Percentiles rank a stretch among this genome's conserved stretches.
Conservation (phyloP, 2,329 filamentous ascomycete genomes). For the Stagonosporopsis cucurbitacearum region DNA sequence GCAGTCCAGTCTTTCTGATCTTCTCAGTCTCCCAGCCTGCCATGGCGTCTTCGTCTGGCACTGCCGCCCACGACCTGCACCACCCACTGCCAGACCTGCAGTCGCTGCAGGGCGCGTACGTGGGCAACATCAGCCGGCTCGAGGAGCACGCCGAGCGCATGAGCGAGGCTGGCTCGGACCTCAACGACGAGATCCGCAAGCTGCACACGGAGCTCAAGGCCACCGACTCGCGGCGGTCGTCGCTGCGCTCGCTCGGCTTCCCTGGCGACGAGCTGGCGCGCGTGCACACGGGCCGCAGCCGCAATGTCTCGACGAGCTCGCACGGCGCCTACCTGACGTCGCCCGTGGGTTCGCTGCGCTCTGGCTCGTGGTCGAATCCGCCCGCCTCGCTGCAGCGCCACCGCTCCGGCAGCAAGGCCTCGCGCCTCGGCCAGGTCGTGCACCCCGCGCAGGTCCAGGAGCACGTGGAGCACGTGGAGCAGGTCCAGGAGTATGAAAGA, state of each 20-base stretch:
- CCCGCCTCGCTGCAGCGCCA: slow-evolving; percentile 43
- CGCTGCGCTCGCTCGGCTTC: slow-evolving; percentile 62
- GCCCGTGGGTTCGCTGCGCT: slow-evolving; percentile 66
- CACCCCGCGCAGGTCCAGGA: slow-evolving; percentile 43
- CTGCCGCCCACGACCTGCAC: slow-evolving; percentile 26
- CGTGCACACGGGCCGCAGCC: slow-evolving; percentile 42
- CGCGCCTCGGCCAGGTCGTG: slow-evolving; percentile 51
- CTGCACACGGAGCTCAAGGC: slow-evolving; percentile 74
- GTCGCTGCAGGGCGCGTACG: slow-evolving; percentile 66
- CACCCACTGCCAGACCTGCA: slow-evolving; percentile 70
- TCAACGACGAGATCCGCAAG: slow-evolving; percentile 78
- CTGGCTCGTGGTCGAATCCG: slow-evolving; percentile 53
- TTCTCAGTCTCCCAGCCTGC: too few species aligned
- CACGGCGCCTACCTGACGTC: slow-evolving; percentile 69
- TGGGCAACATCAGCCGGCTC: slow-evolving; percentile 73
- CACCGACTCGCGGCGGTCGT: slow-evolving; percentile 71
- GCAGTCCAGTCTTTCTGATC: too few species aligned
- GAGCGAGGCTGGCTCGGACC: slow-evolving; percentile 73
- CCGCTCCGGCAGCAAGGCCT: slow-evolving; percentile 51
- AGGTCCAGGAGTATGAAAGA: too few species aligned
- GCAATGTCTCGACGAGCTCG: slow-evolving; percentile 52
- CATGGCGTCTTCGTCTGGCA: too few species aligned
- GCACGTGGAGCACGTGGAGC: too few species aligned
- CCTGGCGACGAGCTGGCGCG: slow-evolving; percentile 33
- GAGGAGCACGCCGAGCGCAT: slow-evolving; percentile 78